phyloP scores from a whole-genome alignment of 2,329 filamentous ascomycete genomes.

The Passalora sequoiae region DNA sequence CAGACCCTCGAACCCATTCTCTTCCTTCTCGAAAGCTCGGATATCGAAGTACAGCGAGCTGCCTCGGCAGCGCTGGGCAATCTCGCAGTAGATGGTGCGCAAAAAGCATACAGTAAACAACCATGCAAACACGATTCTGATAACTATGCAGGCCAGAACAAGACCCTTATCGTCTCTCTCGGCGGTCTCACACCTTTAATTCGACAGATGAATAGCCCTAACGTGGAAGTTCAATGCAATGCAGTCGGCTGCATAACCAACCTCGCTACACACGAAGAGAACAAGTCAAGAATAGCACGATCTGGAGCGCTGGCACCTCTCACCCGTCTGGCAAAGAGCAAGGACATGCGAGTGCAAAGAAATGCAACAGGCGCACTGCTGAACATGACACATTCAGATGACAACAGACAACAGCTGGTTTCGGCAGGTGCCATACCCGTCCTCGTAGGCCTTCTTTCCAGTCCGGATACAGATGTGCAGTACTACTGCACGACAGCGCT shows the following conservation, averaged over 20 bases:
- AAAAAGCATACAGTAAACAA: background rate
- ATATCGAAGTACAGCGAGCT: slow-evolving; percentile 94
- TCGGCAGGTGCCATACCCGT: slow-evolving; percentile 97
- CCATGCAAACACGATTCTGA: slow-evolving; percentile 83
- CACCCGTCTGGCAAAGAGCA: slow-evolving; percentile 88
- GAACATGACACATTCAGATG: slow-evolving; percentile 99
- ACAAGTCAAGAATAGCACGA: slow-evolving; percentile 96
- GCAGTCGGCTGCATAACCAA: slow-evolving; percentile 99
- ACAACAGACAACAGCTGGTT: slow-evolving; percentile 95
- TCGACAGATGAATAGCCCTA: slow-evolving; percentile 94
- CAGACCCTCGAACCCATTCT: slow-evolving; percentile 95
- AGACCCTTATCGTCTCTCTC: slow-evolving; percentile 89
- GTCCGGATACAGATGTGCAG: slow-evolving; percentile 91
- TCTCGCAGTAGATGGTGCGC: slow-evolving; percentile 86
- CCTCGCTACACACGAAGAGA: slow-evolving; percentile 94
- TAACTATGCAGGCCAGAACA: slow-evolving; percentile 78
- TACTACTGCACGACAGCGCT: slow-evolving; percentile 99
- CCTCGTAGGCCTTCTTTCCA: slow-evolving; percentile 88
- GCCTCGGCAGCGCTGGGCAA: slow-evolving; percentile 95
- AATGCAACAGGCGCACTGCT: slow-evolving; percentile 94
- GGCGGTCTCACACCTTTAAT: slow-evolving; percentile 88
- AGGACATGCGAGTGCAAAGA: slow-evolving; percentile 96
- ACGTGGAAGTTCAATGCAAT: slow-evolving; percentile 98
- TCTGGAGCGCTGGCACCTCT: slow-evolving; percentile 88
- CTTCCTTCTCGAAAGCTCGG: slow-evolving; percentile 86